Evolutionary conservation across 768 basidiomycete genomes (phyloP).

Genomic region (Boletus eberwhitei): DNA sequence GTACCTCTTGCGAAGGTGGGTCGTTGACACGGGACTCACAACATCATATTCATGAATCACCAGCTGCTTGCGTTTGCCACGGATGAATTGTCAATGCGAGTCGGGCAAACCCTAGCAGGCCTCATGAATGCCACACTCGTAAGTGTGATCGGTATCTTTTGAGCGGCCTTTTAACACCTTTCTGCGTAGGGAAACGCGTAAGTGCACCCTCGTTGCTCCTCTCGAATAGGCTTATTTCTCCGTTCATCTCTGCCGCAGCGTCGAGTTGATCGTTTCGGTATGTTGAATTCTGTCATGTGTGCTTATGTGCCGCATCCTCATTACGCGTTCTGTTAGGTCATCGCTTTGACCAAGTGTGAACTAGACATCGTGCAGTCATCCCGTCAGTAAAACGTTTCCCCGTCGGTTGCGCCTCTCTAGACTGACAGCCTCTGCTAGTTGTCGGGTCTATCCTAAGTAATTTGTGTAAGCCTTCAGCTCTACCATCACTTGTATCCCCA

Average conservation of each 20-base stretch:
- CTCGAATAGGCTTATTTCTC: not conserved
- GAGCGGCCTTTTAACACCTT: not conserved
- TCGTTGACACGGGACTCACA: not conserved
- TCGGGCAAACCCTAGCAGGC: slow-evolving; percentile 81
- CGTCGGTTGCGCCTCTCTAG: not conserved
- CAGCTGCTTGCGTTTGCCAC: slow-evolving; percentile 82
- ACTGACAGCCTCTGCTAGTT: slow-evolving; percentile 41
- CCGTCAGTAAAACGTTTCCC: slow-evolving; percentile 40
- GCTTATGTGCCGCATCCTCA: not conserved
- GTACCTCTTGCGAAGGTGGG: slow-evolving; percentile 77
- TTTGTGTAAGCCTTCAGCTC: slow-evolving; percentile 41
- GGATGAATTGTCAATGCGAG: slow-evolving; percentile 76
- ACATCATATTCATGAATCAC: not conserved
- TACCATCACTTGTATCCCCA: not conserved
- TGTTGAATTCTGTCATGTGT: not conserved
- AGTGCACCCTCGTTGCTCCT: not conserved
- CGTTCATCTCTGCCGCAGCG: slow-evolving; percentile 27
- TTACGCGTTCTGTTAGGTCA: slow-evolving; percentile 46
- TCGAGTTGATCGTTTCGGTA: slow-evolving; percentile 70
- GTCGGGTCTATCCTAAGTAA: slow-evolving; percentile 83
- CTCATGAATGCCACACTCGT: slow-evolving; percentile 84
- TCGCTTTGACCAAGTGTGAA: slow-evolving; percentile 80
- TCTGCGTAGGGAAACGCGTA: slow-evolving; percentile 30
- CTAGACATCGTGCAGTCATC: slow-evolving; percentile 78
- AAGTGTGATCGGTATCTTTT: slow-evolving; percentile 17